Percentiles rank a stretch among this genome's conserved stretches.
Conservation (phyloP, 768 basidiomycete species). For the Scleroderma bovista region DNA sequence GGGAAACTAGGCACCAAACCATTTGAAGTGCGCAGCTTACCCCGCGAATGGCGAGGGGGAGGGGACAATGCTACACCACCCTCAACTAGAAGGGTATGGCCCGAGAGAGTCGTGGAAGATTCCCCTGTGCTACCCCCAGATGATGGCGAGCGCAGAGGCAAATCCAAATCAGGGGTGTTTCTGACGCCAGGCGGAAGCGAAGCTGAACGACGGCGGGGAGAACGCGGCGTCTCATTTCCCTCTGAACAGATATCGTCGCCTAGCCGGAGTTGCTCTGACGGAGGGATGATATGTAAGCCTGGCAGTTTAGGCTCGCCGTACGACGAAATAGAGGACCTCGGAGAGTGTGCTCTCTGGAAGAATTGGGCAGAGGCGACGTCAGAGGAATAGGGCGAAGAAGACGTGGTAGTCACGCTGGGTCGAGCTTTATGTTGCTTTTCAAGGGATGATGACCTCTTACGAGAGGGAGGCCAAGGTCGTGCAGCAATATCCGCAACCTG, state of each 20-base stretch:
- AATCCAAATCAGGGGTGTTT: constrained; percentile 5
- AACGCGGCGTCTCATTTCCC: background rate
- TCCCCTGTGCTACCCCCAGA: constrained; percentile 9
- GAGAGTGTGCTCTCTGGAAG: constrained; percentile 43
- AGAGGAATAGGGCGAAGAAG: constrained; percentile 58
- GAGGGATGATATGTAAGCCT: constrained; percentile 49
- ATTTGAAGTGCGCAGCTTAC: constrained; percentile 9
- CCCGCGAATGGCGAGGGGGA: constrained; percentile 15
- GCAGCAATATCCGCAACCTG: background rate
- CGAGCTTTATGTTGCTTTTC: constrained; percentile 20
- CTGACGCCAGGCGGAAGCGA: constrained; percentile 14
- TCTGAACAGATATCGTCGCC: constrained; percentile 15
- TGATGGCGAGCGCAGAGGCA: constrained; percentile 8
- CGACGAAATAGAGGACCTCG: constrained; percentile 55
- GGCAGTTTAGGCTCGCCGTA: constrained; percentile 37
- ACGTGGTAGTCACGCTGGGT: constrained; percentile 47
- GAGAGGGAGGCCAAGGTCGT: constrained; percentile 4
- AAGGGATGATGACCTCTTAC: constrained; percentile 1
- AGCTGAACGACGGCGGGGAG: constrained; percentile 10
- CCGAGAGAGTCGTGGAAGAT: constrained; percentile 34
- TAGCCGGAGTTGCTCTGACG: constrained; percentile 46
- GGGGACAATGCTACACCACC: constrained; percentile 23
- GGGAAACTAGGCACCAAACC: constrained; percentile 5
- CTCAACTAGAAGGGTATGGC: constrained; percentile 9
- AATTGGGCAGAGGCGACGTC: constrained; percentile 50